Evolutionary conservation across 352 stramenopile species (phyloP).

Genomic region (Globisporangium paddicum): DNA sequence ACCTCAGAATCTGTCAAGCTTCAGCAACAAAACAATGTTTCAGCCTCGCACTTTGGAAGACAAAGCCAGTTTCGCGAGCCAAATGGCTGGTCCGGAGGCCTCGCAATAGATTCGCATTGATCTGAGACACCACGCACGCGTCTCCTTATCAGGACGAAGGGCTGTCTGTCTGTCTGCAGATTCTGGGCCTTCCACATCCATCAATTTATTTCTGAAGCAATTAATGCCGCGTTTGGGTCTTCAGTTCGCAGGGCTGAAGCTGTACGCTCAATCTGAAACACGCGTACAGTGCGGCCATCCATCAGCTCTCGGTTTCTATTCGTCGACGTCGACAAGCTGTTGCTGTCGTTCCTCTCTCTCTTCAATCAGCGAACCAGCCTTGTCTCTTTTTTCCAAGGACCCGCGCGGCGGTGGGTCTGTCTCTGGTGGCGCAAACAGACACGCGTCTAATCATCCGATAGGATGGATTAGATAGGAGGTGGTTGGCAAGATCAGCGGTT

Average conservation of each 20-base stretch:
- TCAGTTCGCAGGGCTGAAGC: neutral
- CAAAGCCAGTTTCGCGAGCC: neutral
- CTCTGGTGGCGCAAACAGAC: neutral
- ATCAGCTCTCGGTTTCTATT: neutral
- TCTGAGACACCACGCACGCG: no score
- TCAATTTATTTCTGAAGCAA: no score
- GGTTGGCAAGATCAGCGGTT: no score
- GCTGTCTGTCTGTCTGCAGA: no score
- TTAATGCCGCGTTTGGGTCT: neutral
- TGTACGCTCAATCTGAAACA: neutral
- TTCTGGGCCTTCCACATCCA: no score
- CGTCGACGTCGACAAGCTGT: neutral
- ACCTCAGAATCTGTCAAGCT: neutral
- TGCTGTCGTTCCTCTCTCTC: neutral
- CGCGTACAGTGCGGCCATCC: neutral
- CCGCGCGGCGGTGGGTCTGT: neutral
- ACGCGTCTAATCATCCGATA: no score
- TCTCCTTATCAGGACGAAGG: no score
- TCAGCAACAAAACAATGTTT: neutral
- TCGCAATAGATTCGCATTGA: neutral
- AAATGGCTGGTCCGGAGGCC: neutral
- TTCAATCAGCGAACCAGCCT: neutral
- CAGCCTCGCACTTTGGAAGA: neutral
- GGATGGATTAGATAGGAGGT: no score
- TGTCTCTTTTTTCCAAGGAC: slow-evolving; percentile 5